Base-by-base conservation (phyloP, 345 rosid genomes). In the Sapria himalayana region DNA sequence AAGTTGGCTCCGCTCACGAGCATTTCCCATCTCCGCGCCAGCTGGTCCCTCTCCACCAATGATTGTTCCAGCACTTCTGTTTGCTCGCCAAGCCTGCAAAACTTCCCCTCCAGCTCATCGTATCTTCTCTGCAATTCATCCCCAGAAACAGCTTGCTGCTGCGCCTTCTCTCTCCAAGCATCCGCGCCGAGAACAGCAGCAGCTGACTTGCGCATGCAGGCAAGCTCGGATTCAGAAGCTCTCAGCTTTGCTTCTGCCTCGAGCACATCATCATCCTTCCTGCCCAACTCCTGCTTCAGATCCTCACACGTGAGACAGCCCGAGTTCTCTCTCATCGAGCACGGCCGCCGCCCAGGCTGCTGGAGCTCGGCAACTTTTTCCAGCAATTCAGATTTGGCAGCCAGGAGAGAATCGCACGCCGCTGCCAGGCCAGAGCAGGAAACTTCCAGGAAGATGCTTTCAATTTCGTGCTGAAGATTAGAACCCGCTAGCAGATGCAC, bases 51-150 rank as follows among this genome's bases (percentile, higher is more conserved):
- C 55, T 78, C 80, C 94, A 74, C 54, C 47, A 89, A 65, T 43
- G 98, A 89, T 52, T 78, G 98, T 55, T 89, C 94, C 59, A 82
- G 80, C 98, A 89, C 79, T 67, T 82, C 98, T 68, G 76, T 89
- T 62, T 82, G 91, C 59, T 89, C 94, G 35, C 94, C 98, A 69
- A 82, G 62, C 29, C 82, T 85, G 64, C 68, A 89, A 62, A 89
- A 89, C 58, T 78, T 82, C 39, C 74, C 64, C 41, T 89, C 78
- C 45, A 89, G 80, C 41, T 89, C 98, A 56, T 89, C 98, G 23
- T 61, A 72, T 51, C 79, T 72, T 60, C 81, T 72, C 60, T 81
- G 73, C 57, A 78, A 55, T 33, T 76, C 92, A 43, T 76, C 89
- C 48, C 57, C 74, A 35, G 72, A 49, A 66, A 48, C 67, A 43